phyloP scores from a whole-genome alignment of 371 early-diverging fungal genomes.

The Massospora cicadina region DNA sequence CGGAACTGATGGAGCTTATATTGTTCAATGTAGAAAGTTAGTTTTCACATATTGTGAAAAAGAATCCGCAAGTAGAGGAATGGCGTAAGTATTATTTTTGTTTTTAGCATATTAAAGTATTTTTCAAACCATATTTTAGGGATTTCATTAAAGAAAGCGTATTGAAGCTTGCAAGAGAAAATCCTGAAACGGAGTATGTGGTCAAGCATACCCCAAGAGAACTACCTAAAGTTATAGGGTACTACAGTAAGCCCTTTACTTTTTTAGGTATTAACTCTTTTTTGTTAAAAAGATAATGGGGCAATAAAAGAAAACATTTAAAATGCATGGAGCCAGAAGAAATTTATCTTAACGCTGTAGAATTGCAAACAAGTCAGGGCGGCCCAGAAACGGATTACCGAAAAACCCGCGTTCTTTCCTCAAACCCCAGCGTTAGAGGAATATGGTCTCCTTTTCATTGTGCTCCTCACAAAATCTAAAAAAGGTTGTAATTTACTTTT shows the following conservation, averaged over 20 bases:
- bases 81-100: conserved; percentile 34
- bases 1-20: conserved; percentile 53
- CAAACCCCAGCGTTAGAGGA: conserved; percentile 65
- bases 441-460: conserved; percentile 77
- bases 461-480: conserved; percentile 43
- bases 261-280: not conserved
- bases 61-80: conserved; percentile 61
- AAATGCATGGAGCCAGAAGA: conserved; percentile 37
- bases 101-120: not conserved
- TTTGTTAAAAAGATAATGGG: conserved; percentile 36
- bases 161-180: conserved; percentile 39
- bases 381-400: conserved; percentile 34
- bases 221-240: conserved; percentile 57
- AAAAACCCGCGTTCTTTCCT: conserved; percentile 36
- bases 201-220: conserved; percentile 59
- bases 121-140: conserved; percentile 18
- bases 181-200: conserved; percentile 64
- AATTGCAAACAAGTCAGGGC: conserved; percentile 35
- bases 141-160: conserved; percentile 52
- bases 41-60: conserved; percentile 76
- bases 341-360: conserved; percentile 26
- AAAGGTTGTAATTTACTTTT: too few species aligned
- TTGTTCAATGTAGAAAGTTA: conserved; percentile 59
- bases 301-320: conserved; percentile 51
- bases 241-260: conserved; percentile 37